Conservation (phyloP, 2,329 filamentous ascomycete species). For the Xylaria sp. region DNA sequence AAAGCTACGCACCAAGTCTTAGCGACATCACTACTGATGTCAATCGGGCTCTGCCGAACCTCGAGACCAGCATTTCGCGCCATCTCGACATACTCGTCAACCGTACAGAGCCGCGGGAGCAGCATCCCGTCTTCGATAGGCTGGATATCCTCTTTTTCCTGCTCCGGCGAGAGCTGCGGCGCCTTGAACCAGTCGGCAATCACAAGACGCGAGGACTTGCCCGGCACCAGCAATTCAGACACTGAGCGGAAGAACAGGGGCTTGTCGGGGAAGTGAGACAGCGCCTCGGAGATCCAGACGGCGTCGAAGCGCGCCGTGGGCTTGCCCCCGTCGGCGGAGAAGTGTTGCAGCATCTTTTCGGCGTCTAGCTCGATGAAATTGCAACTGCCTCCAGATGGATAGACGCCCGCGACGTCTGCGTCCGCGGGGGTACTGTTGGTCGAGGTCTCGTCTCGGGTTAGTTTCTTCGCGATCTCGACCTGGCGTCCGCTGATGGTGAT, state of each 20-base stretch:
- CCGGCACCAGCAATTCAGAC: conserved; percentile 58
- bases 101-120: conserved; percentile 65
- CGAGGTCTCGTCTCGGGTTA: conserved; percentile 54
- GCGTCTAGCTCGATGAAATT: conserved; percentile 69
- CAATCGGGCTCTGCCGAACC: conserved; percentile 59
- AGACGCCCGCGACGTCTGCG: conserved; percentile 12
- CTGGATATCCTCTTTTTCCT: conserved; percentile 63
- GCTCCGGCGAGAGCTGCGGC: conserved; percentile 55
- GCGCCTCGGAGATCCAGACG: conserved; percentile 71
- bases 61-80: conserved; percentile 61
- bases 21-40: conserved; percentile 68
- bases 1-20: conserved; percentile 64
- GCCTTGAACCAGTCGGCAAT: conserved; percentile 72
- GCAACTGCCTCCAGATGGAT: conserved; percentile 51
- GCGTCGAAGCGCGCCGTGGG: conserved; percentile 57
- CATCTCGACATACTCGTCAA: conserved; percentile 62
- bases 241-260: conserved; percentile 67
- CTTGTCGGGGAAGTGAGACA: conserved; percentile 70
- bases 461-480: conserved; percentile 66
- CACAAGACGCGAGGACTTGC: conserved; percentile 63
- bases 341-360: conserved; percentile 68
- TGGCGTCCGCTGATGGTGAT: conserved; percentile 70
- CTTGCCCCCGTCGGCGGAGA: conserved; percentile 50
- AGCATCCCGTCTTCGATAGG: conserved; percentile 73
- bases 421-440: neutral